phyloP scores from a whole-genome alignment of 805 yeast genomes.

The Cyberlindnera japonica region DNA sequence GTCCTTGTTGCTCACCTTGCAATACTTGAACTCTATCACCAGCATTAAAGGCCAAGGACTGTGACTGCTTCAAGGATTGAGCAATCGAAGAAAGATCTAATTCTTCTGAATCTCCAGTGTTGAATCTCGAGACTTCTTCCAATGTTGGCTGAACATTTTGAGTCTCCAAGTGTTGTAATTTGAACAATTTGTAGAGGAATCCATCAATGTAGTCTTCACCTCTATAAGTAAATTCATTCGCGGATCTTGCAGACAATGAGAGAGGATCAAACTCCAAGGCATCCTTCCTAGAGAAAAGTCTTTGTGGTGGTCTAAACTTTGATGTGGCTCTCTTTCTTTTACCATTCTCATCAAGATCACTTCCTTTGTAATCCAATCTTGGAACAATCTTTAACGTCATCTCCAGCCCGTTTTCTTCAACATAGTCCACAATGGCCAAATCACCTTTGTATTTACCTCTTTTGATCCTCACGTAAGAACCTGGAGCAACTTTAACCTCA shows the following conservation, averaged over 20 bases:
- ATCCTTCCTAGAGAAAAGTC: constrained; percentile 83
- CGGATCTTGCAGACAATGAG: constrained; percentile 62
- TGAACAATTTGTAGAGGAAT: constrained; percentile 80
- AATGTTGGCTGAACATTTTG: constrained; percentile 81
- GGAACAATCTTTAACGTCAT: constrained; percentile 93
- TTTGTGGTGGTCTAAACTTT: constrained; percentile 76
- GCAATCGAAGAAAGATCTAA: constrained; percentile 85
- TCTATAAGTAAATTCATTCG: constrained; percentile 64
- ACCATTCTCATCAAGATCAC: constrained; percentile 46
- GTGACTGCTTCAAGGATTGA: constrained; percentile 69
- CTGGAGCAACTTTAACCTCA: constrained; percentile 86
- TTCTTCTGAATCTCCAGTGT: constrained; percentile 69
- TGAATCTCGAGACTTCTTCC: constrained; percentile 83
- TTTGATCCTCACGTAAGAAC: constrained; percentile 85
- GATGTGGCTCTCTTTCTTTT: constrained; percentile 53
- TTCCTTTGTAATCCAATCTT: constrained; percentile 84
- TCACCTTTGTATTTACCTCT: constrained; percentile 93
- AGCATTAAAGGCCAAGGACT: constrained; percentile 69
- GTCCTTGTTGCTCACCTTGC: constrained; percentile 90
- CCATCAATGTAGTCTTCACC: constrained; percentile 92
- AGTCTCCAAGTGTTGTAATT: constrained; percentile 74
- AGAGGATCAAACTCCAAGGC: constrained; percentile 82
- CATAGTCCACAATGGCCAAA: constrained; percentile 86
- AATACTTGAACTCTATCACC: constrained; percentile 92
- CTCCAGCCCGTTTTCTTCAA: constrained; percentile 92